Conservation (phyloP, 371 early-diverging fungal genomes). For the Rhizopus stolonifer region DNA sequence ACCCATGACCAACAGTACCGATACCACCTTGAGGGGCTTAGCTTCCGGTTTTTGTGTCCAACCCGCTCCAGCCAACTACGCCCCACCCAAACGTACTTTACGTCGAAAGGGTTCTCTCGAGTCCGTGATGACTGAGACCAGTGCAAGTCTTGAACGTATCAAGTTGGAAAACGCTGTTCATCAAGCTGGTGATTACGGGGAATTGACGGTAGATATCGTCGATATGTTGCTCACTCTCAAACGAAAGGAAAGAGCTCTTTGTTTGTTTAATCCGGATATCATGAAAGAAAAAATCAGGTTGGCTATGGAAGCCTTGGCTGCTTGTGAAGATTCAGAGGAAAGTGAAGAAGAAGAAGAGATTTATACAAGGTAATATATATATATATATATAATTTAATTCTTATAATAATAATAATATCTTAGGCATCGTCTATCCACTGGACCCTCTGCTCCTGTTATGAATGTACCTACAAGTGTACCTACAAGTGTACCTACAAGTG, state of each 20-base stretch:
- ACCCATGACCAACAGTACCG: conserved; percentile 33
- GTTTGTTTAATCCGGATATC: conserved; percentile 52
- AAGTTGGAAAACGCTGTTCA: conserved; percentile 44
- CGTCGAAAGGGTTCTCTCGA: conserved; percentile 46
- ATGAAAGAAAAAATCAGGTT: conserved; percentile 41
- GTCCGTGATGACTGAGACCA: conserved; percentile 49
- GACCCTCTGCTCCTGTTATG: too few species aligned
- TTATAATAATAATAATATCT: too few species aligned
- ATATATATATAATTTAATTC: too few species aligned
- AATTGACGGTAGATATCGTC: conserved; percentile 39
- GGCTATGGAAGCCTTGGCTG: conserved; percentile 44
- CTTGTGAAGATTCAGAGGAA: conserved; percentile 31
- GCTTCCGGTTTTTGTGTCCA: conserved; percentile 43
- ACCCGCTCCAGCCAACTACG: conserved; percentile 17
- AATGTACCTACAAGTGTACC: too few species aligned
- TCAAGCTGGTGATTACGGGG: conserved; percentile 38
- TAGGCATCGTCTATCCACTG: too few species aligned
- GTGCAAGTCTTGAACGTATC: conserved; percentile 37
- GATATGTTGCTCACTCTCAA: conserved; percentile 52
- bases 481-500: too few species aligned
- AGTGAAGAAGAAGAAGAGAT: conserved; percentile 22
- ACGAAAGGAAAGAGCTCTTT: conserved; percentile 47
- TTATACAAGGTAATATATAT: too few species aligned
- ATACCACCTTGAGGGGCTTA: conserved; percentile 36
- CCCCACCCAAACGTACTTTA: conserved; percentile 25